Conservation (phyloP, 345 rosid genomes). For the Euphorbia pulcherrima region DNA sequence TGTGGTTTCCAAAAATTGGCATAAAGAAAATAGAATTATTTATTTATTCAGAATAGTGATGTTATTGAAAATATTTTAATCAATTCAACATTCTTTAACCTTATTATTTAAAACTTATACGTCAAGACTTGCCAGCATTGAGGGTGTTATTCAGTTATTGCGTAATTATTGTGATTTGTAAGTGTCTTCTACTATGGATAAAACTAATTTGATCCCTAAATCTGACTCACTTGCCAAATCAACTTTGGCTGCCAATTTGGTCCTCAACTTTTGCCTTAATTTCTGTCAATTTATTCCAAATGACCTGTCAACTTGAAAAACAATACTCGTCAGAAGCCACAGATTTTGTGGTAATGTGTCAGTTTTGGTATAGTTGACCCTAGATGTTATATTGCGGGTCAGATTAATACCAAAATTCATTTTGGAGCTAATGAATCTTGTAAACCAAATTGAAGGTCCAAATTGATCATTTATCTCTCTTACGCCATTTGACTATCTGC, state of each 20-base stretch:
- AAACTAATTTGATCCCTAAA: neutral
- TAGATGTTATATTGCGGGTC: neutral
- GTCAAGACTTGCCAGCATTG: conserved; percentile 45
- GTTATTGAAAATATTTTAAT: no score
- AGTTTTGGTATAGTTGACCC: neutral
- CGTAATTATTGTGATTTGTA: neutral
- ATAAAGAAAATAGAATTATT: no score
- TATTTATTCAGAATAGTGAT: no score
- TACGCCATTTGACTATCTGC: neutral
- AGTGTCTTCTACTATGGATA: neutral
- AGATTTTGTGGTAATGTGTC: neutral
- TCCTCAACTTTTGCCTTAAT: neutral
- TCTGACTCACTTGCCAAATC: neutral
- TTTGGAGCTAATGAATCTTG: no score
- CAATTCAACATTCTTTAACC: no score
- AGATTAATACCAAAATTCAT: no score
- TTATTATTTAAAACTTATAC: no score
- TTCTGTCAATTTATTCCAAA: no score
- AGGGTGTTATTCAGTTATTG: conserved; percentile 50
- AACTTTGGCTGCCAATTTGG: neutral
- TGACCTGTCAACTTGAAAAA: neutral
- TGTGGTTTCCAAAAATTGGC: no score
- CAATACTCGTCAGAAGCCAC: neutral
- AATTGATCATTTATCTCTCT: no score
- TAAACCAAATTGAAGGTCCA: no score